Evolutionary conservation across 305 asterid species (phyloP).

Genomic region (Fraxinus albicans): DNA sequence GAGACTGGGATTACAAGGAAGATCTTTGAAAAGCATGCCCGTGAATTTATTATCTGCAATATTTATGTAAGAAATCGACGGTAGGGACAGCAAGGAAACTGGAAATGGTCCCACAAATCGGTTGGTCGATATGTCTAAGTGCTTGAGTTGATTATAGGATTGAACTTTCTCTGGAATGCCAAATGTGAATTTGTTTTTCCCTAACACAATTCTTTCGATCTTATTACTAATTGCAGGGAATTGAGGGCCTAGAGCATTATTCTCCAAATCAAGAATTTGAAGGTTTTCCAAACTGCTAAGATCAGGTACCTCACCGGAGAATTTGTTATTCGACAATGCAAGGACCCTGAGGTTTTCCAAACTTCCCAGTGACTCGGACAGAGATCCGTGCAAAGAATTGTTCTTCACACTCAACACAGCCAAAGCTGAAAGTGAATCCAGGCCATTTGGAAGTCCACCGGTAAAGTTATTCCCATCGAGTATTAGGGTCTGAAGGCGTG

Average conservation of each 20-base stretch:
- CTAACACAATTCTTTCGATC: conserved; percentile 48
- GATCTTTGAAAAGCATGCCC: conserved; percentile 65
- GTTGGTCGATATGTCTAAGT: conserved; percentile 67
- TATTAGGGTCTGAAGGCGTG: conserved; percentile 59
- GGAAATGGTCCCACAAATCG: conserved; percentile 83
- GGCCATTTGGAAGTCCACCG: conserved; percentile 51
- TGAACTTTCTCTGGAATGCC: conserved; percentile 61
- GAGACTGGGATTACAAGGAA: conserved; percentile 51
- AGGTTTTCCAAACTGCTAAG: conserved; percentile 60
- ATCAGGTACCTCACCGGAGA: conserved; percentile 80
- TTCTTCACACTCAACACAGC: conserved; percentile 63
- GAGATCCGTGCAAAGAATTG: conserved; percentile 55
- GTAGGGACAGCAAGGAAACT: conserved; percentile 59
- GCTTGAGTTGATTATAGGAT: conserved; percentile 56
- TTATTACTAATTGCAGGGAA: conserved; percentile 62
- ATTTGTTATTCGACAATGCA: conserved; percentile 60
- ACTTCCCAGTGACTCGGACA: conserved; percentile 57
- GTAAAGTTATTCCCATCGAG: conserved; percentile 66
- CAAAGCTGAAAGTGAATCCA: conserved; percentile 55
- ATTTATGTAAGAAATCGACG: conserved; percentile 54
- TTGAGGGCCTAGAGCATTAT: conserved; percentile 63
- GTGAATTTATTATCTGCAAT: conserved; percentile 71
- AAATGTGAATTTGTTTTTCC: conserved; percentile 59
- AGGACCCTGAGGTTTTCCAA: conserved; percentile 65
- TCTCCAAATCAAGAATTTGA: conserved; percentile 66